A percentile compares a stretch with the other conserved stretches of the same genome.
These are phyloP conservation scores for Acacia melanoxylon DNA, from an alignment of 306 rosid genomes.

Conservation along the genomic window DNA sequence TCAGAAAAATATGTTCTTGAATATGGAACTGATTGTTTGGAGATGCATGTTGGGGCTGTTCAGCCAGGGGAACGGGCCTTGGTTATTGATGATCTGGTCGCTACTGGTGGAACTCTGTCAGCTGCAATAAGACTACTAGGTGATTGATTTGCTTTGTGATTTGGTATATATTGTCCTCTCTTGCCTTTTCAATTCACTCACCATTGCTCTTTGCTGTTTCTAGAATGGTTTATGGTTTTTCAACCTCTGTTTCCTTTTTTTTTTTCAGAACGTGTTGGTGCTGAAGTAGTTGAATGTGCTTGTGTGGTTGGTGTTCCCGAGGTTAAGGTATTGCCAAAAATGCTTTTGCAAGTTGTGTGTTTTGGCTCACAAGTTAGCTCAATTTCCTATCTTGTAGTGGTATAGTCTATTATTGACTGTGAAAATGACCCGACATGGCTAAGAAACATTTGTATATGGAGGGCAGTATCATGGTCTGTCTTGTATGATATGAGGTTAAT, in stretches of 20 bases:
- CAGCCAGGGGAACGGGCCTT: conserved; percentile 79
- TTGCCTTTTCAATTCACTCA: background rate
- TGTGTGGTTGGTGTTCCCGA: conserved; percentile 95
- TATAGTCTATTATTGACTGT: background rate
- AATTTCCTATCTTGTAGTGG: background rate
- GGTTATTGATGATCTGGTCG: conserved; percentile 87
- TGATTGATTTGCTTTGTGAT: conserved; percentile 37
- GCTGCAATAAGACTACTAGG: conserved; percentile 93
- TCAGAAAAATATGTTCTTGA: conserved; percentile 83
- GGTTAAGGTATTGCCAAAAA: conserved; percentile 62
- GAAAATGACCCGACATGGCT: background rate
- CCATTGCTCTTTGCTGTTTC: conserved; percentile 24
- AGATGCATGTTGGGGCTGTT: conserved; percentile 90
- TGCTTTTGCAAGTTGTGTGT: background rate
- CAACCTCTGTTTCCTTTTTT: background rate
- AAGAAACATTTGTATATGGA: background rate
- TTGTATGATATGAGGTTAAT: background rate
- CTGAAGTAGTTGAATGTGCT: conserved; percentile 94
- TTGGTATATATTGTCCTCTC: conserved; percentile 5
- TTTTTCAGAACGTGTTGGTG: conserved; percentile 76
- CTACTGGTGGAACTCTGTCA: conserved; percentile 94
- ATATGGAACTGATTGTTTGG: conserved; percentile 87
- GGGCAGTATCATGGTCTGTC: background rate
- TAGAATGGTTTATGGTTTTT: conserved; percentile 18
- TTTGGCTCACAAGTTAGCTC: background rate